Conservation (phyloP, 225 moss, liverwort and hornwort species). For the Polytrichum commune region DNA sequence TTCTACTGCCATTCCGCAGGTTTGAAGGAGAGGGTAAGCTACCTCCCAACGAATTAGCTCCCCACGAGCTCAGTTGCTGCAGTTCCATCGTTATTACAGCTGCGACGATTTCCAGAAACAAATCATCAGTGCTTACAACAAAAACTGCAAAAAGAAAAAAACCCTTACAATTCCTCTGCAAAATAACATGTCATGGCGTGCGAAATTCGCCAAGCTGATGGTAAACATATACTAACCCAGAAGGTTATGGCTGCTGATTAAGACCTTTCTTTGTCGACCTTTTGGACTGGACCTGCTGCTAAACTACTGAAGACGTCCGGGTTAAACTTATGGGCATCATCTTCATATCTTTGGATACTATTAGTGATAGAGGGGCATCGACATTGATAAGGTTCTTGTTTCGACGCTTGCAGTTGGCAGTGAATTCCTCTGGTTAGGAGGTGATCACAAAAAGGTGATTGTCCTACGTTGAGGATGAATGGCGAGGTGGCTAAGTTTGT, state of each 20-base stretch:
- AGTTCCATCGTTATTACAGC: constrained; percentile 29
- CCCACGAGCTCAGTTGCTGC: constrained; percentile 33
- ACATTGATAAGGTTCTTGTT: no score
- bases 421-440: no score
- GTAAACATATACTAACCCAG: no score
- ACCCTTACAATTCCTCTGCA: neutral
- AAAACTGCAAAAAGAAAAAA: neutral
- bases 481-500: no score
- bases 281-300: neutral
- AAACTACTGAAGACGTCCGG: neutral
- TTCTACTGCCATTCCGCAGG: constrained; percentile 8
- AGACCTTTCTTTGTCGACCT: neutral
- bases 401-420: no score
- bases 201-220: no score
- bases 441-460: no score
- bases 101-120: neutral
- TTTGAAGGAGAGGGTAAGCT: constrained; percentile 5
- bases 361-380: no score
- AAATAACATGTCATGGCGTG: neutral
- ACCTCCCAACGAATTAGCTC: neutral
- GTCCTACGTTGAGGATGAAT: no score
- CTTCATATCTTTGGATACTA: no score
- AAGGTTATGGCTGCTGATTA: no score
- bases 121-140: neutral
- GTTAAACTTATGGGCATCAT: no score